Evolutionary conservation across 2,329 filamentous ascomycete species (phyloP).

Genomic region (Pyrenophora teres): DNA sequence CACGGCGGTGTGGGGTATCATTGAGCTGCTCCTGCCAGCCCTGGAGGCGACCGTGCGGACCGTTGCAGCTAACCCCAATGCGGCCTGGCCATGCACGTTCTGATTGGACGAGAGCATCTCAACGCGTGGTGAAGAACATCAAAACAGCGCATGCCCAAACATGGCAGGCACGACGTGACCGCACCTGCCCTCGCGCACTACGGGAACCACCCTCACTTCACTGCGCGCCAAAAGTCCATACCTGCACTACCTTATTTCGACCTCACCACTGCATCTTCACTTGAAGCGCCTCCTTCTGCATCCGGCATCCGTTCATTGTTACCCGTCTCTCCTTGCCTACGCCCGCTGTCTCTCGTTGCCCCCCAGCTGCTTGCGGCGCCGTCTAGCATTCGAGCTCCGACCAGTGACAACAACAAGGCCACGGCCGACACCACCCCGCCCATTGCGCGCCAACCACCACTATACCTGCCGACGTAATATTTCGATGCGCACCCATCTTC

Average conservation of each 20-base stretch:
- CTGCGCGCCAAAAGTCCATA: not conserved
- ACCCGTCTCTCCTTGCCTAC: conserved; percentile 18
- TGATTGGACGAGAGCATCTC: conserved; percentile 23
- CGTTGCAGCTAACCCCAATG: conserved; percentile 5
- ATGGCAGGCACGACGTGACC: conserved; percentile 24
- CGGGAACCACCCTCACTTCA: conserved; percentile 13
- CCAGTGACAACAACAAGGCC: conserved; percentile 22
- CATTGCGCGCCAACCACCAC: conserved; percentile 19
- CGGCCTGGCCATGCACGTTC: conserved; percentile 1
- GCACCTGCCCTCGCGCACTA: conserved; percentile 19
- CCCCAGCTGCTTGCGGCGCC: conserved; percentile 17
- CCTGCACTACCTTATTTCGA: not conserved
- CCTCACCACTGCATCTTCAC: conserved; percentile 4
- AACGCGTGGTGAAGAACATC: conserved; percentile 25
- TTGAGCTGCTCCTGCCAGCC: conserved; percentile 9
- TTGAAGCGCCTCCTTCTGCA: conserved; percentile 1
- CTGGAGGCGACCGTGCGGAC: conserved; percentile 1
- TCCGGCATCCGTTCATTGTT: conserved; percentile 6
- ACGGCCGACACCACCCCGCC: conserved; percentile 19
- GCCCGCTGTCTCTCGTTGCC: conserved; percentile 18
- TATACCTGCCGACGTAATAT: not conserved
- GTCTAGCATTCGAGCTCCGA: conserved; percentile 18
- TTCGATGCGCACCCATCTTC: conserved; percentile 16
- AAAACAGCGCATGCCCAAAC: conserved; percentile 39
- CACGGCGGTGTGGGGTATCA: conserved; percentile 17